Conservation (phyloP, 78 protist genomes). For the Paratrimastix pyriformis region DNA sequence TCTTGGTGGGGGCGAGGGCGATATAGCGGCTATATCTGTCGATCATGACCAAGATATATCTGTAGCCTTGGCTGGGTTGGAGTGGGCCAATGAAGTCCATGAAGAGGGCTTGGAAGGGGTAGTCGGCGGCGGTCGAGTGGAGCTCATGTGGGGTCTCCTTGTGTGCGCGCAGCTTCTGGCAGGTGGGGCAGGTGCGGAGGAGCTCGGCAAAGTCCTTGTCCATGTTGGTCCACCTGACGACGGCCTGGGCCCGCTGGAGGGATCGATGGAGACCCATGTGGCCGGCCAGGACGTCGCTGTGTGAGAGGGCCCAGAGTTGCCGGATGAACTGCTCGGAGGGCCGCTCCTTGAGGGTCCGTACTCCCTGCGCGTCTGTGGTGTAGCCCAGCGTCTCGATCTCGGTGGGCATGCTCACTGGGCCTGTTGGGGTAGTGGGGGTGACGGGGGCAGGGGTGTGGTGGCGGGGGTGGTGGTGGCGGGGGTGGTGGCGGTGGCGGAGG, state of each 20-base stretch:
- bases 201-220: background rate
- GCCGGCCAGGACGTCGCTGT: background rate
- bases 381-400: too few relatives aligned
- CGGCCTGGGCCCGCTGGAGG: background rate
- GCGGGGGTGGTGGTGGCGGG: too few relatives aligned
- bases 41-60: background rate
- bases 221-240: background rate
- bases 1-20: background rate
- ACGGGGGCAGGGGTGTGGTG: too few relatives aligned
- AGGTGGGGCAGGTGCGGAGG: background rate
- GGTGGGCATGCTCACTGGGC: too few relatives aligned
- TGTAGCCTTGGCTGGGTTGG: background rate
- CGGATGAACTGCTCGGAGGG: too few relatives aligned
- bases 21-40: background rate
- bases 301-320: too few relatives aligned
- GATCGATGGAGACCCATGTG: background rate
- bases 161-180: background rate
- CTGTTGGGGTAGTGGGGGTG: too few relatives aligned
- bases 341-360: too few relatives aligned
- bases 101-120: background rate
- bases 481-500: too few relatives aligned
- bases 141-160: too few relatives aligned
- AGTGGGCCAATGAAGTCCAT: slow-evolving; percentile 8
- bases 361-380: too few relatives aligned
- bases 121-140: background rate